Base-by-base conservation (phyloP, 305 asterid genomes). In the Stenogyne calaminthoides region DNA sequence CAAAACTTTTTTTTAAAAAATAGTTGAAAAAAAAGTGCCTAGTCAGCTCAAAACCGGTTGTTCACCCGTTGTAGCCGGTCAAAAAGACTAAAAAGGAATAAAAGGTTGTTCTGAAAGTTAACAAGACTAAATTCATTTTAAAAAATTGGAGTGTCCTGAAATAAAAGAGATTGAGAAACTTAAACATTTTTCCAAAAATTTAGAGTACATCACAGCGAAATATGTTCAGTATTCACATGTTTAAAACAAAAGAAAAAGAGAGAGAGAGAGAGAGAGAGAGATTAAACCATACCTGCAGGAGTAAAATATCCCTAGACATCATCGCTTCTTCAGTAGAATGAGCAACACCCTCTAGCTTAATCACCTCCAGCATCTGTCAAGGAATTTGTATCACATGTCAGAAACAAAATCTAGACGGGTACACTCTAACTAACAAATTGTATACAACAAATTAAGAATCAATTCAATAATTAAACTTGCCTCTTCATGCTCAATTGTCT, bases 401-500 rank as follows among this genome's bases (percentile, higher is more conserved):
- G 52, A 51, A 60, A 14, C 71, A 47, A 64, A 32, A 37, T 25
- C 16, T 60, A 65, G 29, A 22, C 22, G 5, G n/a, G 58, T 27
- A 67, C 16, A 20, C 22, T 9, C 22, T 47, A 47, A 60, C 66
- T 36, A 47, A 29, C 39, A 37, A 59, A 25, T 42, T 40, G 10
- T 44, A 44, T 4, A 44, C 63, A 29, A 64, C 14, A 6, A 49
- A 44, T 54, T 34, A 46, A 32, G 29, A 9, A 46, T 25, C 15
- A 59, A 55, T 60, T 62, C 9, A 9, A 22, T 42, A 44, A 12
- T 12, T 44, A 20, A 42, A 85, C 95, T 79, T 80, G 84, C 98
- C 98, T 93, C 98, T 85, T 91, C 98, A 79, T 91, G 97, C 81
- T 93, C 98, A 39, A 91, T 80, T 9, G 95, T 86, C 66, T 93